Evolutionary conservation across 257 asterid species (phyloP).

Genomic region (Oldenlandia corymbosa): DNA sequence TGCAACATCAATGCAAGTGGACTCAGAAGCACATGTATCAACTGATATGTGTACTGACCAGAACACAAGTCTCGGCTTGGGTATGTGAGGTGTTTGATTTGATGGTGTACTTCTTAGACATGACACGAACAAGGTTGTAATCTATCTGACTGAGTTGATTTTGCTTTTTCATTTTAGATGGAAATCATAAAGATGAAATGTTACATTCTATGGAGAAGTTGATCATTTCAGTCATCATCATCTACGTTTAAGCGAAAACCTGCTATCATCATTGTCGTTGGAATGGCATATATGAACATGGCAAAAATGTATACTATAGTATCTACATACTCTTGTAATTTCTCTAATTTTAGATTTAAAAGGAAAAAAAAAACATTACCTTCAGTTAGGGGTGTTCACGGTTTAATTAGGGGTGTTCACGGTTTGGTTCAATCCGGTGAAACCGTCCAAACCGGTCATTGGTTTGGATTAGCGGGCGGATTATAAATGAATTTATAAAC

Average conservation of each 20-base stretch:
- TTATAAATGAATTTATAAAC: too few species aligned
- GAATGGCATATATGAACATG: constrained; percentile 81
- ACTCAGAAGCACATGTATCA: constrained; percentile 31
- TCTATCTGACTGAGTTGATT: neutral
- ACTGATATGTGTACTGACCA: constrained; percentile 2
- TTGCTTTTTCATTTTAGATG: constrained; percentile 19
- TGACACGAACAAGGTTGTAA: neutral
- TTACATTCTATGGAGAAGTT: constrained; percentile 56
- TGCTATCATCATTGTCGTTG: constrained; percentile 74
- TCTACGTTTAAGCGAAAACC: constrained; percentile 75
- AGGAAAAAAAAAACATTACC: too few species aligned
- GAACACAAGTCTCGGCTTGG: neutral
- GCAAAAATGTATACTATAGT: neutral
- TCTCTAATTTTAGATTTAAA: too few species aligned
- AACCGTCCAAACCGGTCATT: too few species aligned
- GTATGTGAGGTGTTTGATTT: neutral
- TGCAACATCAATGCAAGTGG: constrained; percentile 23
- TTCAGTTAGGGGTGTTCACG: too few species aligned
- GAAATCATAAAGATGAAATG: constrained; percentile 41
- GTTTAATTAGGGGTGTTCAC: too few species aligned
- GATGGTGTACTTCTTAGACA: neutral
- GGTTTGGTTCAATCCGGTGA: too few species aligned
- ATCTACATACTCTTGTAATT: too few species aligned
- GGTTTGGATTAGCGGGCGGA: too few species aligned
- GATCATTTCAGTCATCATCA: constrained; percentile 47